Conservation (phyloP, 495 filamentous ascomycete genomes). For the Wilcoxina mikolae region DNA sequence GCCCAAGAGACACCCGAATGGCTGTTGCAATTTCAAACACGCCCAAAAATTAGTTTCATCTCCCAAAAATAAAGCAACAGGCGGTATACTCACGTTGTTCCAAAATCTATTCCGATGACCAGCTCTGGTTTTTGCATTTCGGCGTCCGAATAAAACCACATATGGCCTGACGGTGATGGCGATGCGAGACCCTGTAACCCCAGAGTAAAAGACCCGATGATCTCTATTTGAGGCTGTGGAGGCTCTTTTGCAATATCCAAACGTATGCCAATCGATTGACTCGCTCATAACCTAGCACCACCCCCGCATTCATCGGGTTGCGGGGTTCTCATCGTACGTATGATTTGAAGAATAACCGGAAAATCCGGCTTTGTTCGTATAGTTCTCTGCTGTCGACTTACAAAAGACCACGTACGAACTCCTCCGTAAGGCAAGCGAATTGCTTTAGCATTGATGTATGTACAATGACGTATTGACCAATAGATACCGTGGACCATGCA, state of each 20-base stretch:
- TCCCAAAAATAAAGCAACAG: not conserved
- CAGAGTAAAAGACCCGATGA: not conserved
- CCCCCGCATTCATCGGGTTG: not conserved
- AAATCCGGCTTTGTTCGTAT: not conserved
- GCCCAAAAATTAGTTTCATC: not conserved
- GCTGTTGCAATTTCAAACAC: not conserved
- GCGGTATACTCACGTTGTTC: not conserved
- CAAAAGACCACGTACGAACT: not conserved
- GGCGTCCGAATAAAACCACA: constrained; percentile 2
- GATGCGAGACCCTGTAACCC: not conserved
- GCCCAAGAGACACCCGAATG: constrained; percentile 1
- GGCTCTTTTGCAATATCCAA: not conserved
- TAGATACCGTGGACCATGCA: not conserved
- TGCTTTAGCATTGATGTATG: not conserved
- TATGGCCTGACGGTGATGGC: not conserved
- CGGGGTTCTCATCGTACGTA: not conserved
- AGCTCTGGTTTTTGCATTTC: not conserved
- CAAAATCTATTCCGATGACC: not conserved
- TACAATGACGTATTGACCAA: not conserved
- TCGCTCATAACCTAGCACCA: too few relatives aligned
- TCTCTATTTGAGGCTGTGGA: not conserved
- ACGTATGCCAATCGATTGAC: not conserved
- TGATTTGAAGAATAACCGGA: not conserved
- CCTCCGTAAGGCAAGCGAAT: not conserved
- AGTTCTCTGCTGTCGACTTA: not conserved